Evolutionary conservation across 1,284 basidiomycete species (phyloP).

Genomic region (Lentinus polychrous): DNA sequence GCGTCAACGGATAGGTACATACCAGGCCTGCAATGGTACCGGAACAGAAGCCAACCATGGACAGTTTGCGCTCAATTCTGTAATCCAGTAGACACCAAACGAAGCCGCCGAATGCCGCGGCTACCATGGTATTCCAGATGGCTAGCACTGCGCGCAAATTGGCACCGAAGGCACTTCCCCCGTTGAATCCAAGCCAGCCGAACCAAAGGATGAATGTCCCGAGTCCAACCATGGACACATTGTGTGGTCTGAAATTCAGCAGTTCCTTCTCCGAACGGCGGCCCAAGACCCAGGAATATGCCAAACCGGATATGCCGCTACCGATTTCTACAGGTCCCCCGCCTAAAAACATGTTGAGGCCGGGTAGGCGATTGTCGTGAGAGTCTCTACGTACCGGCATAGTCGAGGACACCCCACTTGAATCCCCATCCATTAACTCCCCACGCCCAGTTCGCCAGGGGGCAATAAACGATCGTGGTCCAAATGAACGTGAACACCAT

Average conservation of each 20-base stretch:
- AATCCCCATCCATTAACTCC: slow-evolving; percentile 78
- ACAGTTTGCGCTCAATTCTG: slow-evolving; percentile 74
- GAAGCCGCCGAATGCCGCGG: slow-evolving; percentile 71
- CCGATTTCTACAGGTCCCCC: slow-evolving; percentile 93
- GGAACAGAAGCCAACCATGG: slow-evolving; percentile 80
- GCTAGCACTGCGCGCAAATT: slow-evolving; percentile 86
- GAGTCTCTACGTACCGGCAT: slow-evolving; percentile 42
- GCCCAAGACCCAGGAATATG: slow-evolving; percentile 82
- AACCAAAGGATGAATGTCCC: slow-evolving; percentile 91
- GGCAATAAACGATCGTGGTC: slow-evolving; percentile 82
- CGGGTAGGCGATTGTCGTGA: neutral
- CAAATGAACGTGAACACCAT: slow-evolving; percentile 87
- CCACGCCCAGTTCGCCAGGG: slow-evolving; percentile 78
- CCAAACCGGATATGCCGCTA: slow-evolving; percentile 81
- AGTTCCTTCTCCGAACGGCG: slow-evolving; percentile 74
- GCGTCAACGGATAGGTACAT: neutral
- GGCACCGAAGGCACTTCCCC: slow-evolving; percentile 81
- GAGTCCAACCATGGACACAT: slow-evolving; percentile 84
- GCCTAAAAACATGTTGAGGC: slow-evolving; percentile 35
- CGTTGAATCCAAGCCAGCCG: slow-evolving; percentile 73
- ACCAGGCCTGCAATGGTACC: slow-evolving; percentile 79
- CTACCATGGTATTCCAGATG: slow-evolving; percentile 84
- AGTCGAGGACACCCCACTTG: slow-evolving; percentile 89
- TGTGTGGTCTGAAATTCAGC: slow-evolving; percentile 88
- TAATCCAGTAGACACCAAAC: slow-evolving; percentile 90